Evolutionary conservation across 768 basidiomycete genomes (phyloP), one percentile per base, ranked within the genome.

Genomic region (Tylopilus cervinicoccineus): DNA sequence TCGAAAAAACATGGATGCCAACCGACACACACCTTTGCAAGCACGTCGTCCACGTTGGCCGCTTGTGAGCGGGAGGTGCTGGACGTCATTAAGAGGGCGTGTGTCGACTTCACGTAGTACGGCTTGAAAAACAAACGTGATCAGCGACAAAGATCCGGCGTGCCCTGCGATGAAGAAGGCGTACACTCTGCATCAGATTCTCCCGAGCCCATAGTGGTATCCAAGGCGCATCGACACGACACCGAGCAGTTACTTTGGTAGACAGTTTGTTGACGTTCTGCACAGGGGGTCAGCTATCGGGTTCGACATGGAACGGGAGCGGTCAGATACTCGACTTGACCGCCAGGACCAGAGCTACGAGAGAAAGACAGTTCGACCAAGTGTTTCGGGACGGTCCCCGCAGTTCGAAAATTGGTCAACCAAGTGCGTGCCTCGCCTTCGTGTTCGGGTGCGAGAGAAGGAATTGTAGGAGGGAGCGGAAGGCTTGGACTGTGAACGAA

Each of bases 191-290:
- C 55, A 69, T 71, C 19, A 89, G 54, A 26, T 60, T 62, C 7
- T 74, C 67, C 27, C 62, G 67, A 5, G 83, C 79, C 88, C 88
- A 90, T 2, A 53, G 44, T 7, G 88, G 88, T 42, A 90, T 83
- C 87, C 87, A 89, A 1, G 66, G 45, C 2, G 76, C 70, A 43
- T 81, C 69, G 9, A 88, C 42, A 6, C 73, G 64, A 56, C 84
- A 87, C 34, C 84, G 74, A 14, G 85, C 56, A 0, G 80, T 83
- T 0, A 79, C 86, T 62, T 91, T 91, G 13, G 89, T 91, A 50
- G 88, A 90, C n/a, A 91, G 78, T 69, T 90, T 92, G 61, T 92
- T 92, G 32, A 92, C 89, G 55, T 92, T 88, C 87, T 91, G 56
- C n/a, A 33, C 24, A 27, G 24, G 19, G 39, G 16, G 32, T 60